These are phyloP conservation scores for Tolypocladium pustulatum DNA, from an alignment of 2,329 filamentous ascomycete species.

Conservation along the genomic window DNA sequence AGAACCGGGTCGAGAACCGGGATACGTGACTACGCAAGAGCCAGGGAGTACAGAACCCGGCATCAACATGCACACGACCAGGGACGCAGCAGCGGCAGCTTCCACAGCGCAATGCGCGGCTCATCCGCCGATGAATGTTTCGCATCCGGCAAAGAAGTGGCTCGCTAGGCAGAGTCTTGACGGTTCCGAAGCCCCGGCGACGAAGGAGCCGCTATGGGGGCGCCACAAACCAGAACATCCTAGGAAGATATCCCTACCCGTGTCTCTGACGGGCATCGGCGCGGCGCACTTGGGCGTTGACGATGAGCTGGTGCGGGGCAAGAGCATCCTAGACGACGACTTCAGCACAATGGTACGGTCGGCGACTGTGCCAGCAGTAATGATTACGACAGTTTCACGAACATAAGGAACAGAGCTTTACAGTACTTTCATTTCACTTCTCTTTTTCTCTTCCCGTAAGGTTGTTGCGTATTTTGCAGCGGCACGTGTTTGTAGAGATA, in stretches of 20 bases:
- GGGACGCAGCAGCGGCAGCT: neutral
- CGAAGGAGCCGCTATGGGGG: neutral
- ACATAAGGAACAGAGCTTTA: conserved; percentile 4
- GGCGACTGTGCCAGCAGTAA: conserved; percentile 6
- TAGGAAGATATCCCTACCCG: conserved; percentile 5
- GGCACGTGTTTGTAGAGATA: neutral
- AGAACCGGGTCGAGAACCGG: conserved; percentile 3
- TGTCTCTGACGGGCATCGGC: conserved; percentile 14
- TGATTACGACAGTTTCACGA: conserved; percentile 10
- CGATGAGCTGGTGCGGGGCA: conserved; percentile 8
- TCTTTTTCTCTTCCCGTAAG: neutral
- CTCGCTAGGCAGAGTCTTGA: neutral
- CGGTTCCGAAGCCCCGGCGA: neutral
- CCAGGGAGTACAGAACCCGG: neutral
- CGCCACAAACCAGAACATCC: neutral
- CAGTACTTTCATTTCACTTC: neutral
- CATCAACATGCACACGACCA: neutral
- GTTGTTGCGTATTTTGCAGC: neutral
- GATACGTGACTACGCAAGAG: conserved; percentile 3
- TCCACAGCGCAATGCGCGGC: neutral
- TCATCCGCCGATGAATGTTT: neutral
- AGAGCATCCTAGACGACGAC: conserved; percentile 7
- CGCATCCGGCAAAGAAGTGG: neutral
- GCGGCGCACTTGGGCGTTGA: conserved; percentile 11
- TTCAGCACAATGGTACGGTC: conserved; percentile 6